These are phyloP conservation scores for Zymoseptoria pseudotritici DNA, from an alignment of 2,329 filamentous ascomycete species.

Conservation along the genomic window DNA sequence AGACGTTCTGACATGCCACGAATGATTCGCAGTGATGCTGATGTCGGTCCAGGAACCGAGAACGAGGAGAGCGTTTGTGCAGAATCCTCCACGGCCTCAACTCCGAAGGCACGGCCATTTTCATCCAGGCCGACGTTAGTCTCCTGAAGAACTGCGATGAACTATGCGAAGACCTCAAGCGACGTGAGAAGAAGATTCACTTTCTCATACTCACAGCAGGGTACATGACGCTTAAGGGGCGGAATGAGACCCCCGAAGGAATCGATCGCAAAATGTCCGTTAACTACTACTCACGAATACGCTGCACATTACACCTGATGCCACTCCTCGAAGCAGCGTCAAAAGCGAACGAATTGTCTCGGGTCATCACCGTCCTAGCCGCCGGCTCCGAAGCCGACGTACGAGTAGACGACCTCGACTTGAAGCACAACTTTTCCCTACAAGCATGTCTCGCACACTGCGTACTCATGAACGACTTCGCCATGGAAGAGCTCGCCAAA, in stretches of 20 bases:
- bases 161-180: slow-evolving; percentile 41
- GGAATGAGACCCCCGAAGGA: slow-evolving; percentile 49
- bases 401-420: slow-evolving; percentile 40
- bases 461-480: slow-evolving; percentile 45
- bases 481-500: slow-evolving; percentile 44
- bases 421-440: slow-evolving; percentile 33
- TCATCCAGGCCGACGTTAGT: slow-evolving; percentile 38
- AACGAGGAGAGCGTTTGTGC: slow-evolving; percentile 32
- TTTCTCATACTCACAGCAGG: slow-evolving; percentile 49
- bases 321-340: slow-evolving; percentile 45
- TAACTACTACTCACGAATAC: slow-evolving; percentile 51
- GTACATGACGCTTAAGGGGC: slow-evolving; percentile 37
- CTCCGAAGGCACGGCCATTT: slow-evolving; percentile 30
- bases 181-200: slow-evolving; percentile 47
- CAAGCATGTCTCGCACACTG: slow-evolving; percentile 34
- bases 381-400: slow-evolving; percentile 47
- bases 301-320: slow-evolving; percentile 51
- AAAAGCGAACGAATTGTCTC: slow-evolving; percentile 35
- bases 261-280: slow-evolving; percentile 47
- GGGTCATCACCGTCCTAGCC: slow-evolving; percentile 50
- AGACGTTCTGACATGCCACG: neutral
- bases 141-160: slow-evolving; percentile 37
- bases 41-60: slow-evolving; percentile 26
- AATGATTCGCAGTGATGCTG: neutral
- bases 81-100: slow-evolving; percentile 34